Conservation (phyloP, 441 rosid species). For the Erodium trifolium region DNA sequence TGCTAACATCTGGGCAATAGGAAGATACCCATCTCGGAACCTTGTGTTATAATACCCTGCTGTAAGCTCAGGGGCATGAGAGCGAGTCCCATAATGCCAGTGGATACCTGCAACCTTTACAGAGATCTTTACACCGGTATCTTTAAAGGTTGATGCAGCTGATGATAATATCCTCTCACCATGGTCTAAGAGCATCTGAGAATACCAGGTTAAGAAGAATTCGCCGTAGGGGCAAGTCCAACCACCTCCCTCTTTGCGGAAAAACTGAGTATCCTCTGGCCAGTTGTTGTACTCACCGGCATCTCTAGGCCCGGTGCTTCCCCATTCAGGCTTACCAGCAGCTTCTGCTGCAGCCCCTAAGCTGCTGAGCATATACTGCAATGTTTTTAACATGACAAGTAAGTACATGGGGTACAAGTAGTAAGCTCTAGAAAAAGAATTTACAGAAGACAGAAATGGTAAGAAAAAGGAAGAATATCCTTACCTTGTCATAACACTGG, state of each 20-base stretch:
- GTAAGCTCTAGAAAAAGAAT: not conserved
- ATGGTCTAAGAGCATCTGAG: constrained; percentile 37
- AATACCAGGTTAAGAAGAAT: constrained; percentile 48
- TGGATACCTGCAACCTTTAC: constrained; percentile 40
- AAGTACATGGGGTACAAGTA: not conserved
- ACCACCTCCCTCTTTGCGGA: constrained; percentile 31
- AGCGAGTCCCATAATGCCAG: constrained; percentile 38
- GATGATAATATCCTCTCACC: constrained; percentile 42
- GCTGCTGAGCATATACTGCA: constrained; percentile 40
- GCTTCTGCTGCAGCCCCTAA: constrained; percentile 33
- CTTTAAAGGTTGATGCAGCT: constrained; percentile 31
- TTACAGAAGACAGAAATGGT: not conserved
- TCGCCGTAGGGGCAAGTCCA: constrained; percentile 40
- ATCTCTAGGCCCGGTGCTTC: constrained; percentile 31
- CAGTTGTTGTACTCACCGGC: constrained; percentile 30
- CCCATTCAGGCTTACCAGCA: constrained; percentile 40
- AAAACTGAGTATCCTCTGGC: constrained; percentile 37
- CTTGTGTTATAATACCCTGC: constrained; percentile 46
- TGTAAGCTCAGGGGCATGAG: constrained; percentile 41
- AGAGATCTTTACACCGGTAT: constrained; percentile 27
- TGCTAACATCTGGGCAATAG: constrained; percentile 36
- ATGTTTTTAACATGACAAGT: not conserved
- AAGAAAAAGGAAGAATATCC: not conserved
- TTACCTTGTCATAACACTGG: constrained; percentile 52
- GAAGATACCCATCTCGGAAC: constrained; percentile 37